Conservation (phyloP, 768 basidiomycete genomes). For the Boletellus ananas region DNA sequence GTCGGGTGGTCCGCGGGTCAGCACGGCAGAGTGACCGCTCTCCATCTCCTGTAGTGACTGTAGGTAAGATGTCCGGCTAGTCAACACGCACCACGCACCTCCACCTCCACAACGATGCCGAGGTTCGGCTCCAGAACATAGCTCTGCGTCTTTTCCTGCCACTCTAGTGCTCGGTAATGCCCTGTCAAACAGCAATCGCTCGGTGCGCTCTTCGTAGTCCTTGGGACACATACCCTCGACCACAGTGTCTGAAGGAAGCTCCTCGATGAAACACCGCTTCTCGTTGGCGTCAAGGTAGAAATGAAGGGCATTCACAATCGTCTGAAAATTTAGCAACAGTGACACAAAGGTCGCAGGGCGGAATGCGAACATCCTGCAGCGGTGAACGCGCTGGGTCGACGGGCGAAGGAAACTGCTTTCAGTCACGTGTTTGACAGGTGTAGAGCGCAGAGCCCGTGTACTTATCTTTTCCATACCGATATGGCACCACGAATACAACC, state of each 20-base stretch:
- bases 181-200: constrained; percentile 44
- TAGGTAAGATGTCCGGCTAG: background rate
- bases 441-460: background rate
- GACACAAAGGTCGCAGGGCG: constrained; percentile 27
- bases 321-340: constrained; percentile 40
- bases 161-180: constrained; percentile 90
- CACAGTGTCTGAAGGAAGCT: constrained; percentile 91
- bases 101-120: constrained; percentile 88
- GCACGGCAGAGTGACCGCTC: constrained; percentile 74
- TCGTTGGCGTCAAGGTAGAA: constrained; percentile 96
- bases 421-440: constrained; percentile 15
- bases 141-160: constrained; percentile 65
- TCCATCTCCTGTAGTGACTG: constrained; percentile 68
- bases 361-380: constrained; percentile 24
- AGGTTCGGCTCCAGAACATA: constrained; percentile 74
- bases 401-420: background rate
- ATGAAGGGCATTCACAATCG: constrained; percentile 73
- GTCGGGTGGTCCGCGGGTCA: constrained; percentile 85
- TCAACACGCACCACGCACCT: constrained; percentile 48
- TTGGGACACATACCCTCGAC: constrained; percentile 67
- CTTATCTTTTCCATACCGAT: background rate
- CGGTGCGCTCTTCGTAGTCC: background rate
- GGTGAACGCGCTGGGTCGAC: background rate
- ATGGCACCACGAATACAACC: constrained; percentile 65
- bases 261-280: constrained; percentile 93